These are phyloP conservation scores for Priceomyces castillae DNA, from an alignment of 805 yeast genomes.

Conservation along the genomic window DNA sequence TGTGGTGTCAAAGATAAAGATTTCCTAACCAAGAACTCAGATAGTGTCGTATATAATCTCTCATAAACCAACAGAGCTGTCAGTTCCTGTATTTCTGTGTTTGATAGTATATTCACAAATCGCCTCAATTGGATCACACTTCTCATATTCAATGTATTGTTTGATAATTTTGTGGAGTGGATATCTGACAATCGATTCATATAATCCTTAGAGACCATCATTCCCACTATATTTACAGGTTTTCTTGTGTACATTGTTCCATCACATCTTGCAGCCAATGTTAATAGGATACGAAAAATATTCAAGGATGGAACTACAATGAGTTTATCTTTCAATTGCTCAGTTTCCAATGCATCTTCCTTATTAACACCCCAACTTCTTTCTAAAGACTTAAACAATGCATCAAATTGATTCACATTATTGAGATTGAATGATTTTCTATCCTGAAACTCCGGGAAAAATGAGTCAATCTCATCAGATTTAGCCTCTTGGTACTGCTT, in stretches of 20 bases:
- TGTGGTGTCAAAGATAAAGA: background rate
- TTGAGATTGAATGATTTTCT: slow-evolving; percentile 19
- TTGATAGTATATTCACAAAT: background rate
- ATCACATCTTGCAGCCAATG: slow-evolving; percentile 30
- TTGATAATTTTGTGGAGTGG: slow-evolving; percentile 17
- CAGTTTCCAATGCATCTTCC: background rate
- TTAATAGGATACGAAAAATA: slow-evolving; percentile 28
- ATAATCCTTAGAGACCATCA: slow-evolving; percentile 19
- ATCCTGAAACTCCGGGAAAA: slow-evolving; percentile 9
- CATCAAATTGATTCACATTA: slow-evolving; percentile 27
- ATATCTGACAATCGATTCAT: slow-evolving; percentile 17
- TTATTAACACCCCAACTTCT: slow-evolving; percentile 7
- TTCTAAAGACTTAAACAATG: slow-evolving; percentile 26
- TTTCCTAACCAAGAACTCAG: background rate
- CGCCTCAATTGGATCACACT: slow-evolving; percentile 7
- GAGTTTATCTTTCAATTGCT: background rate
- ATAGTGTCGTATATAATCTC: background rate
- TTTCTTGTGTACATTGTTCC: slow-evolving; percentile 23
- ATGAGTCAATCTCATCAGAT: slow-evolving; percentile 7
- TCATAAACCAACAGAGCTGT: background rate
- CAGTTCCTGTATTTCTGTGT: background rate
- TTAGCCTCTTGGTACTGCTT: slow-evolving; percentile 15
- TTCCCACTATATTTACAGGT: slow-evolving; percentile 16
- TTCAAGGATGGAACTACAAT: slow-evolving; percentile 24
- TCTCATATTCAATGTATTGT: slow-evolving; percentile 20